Evolutionary conservation across 495 filamentous ascomycete species (phyloP).

Genomic region (Trypethelium eluteriae): DNA sequence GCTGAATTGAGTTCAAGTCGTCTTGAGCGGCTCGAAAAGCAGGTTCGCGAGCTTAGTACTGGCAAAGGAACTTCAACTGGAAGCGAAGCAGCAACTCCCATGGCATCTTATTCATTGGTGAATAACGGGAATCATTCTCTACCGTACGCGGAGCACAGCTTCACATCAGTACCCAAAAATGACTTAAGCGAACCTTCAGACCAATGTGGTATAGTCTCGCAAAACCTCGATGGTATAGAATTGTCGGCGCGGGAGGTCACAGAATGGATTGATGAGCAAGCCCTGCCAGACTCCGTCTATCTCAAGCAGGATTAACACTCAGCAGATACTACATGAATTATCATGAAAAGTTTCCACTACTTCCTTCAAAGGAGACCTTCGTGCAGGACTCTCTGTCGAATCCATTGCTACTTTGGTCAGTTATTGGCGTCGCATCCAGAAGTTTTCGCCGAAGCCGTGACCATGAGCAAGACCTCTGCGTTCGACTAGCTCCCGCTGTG

Average conservation of each 20-base stretch:
- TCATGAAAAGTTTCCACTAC: background rate
- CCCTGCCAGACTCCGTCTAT: background rate
- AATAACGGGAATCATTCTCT: background rate
- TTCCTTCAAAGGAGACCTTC: background rate
- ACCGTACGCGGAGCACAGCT: background rate
- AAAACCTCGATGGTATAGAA: background rate
- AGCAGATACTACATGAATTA: background rate
- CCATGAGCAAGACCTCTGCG: background rate
- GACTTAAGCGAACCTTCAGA: background rate
- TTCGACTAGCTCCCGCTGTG: background rate
- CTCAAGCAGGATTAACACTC: background rate
- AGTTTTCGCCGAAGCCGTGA: background rate
- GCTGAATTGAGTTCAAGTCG: background rate
- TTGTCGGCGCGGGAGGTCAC: background rate
- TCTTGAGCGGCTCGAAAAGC: constrained; percentile 2
- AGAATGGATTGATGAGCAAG: background rate
- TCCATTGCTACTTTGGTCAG: background rate
- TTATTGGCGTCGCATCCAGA: background rate
- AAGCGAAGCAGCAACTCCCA: background rate
- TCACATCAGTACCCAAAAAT: background rate
- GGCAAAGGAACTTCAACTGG: background rate
- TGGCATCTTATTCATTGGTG: background rate
- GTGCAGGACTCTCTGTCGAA: background rate
- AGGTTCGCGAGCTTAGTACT: background rate
- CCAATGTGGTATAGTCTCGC: background rate